Base-by-base conservation (phyloP, 2,329 filamentous ascomycete genomes). In the Lithohypha guttulata region DNA sequence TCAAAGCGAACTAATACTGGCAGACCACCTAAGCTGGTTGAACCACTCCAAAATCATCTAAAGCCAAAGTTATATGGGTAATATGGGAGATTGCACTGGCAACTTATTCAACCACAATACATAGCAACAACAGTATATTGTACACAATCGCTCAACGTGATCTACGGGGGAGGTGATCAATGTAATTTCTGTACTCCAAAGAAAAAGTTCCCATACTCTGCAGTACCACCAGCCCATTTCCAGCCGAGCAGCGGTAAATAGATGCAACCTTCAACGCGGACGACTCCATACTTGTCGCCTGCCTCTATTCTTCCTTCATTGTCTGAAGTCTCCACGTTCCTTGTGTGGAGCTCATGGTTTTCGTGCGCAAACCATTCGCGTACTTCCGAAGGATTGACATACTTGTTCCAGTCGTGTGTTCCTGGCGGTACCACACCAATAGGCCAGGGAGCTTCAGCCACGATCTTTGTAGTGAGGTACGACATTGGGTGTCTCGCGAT, bases 321-420 rank as follows among this genome's bases (percentile, higher is more conserved):
- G 21, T 30, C 28, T 14, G 4, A 20, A 55, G 41, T 13, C 48
- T 48, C 32, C 48, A 44, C 15, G 50, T 49, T 52, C 17, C 49
- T 44, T 18, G 26, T 10, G 14, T 11, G 18, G 19, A 11, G 7
- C 34, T 13, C 73, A 57, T 72, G 68, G 1, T 58, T 62, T 50
- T 71, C 65, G 54, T 63, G 42, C 1, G 55, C 60, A 15, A 55
- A 57, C 25, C 57, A 49, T 11, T 47, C 56, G 49, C 61, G 57
- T 56, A 93, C 59, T 68, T 96, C 89, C 10, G 74, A 68, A 47
- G 84, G 82, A 56, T 95, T 91, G 50, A 98, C 79, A 63, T 96
- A 98, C 65, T 96, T 93, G 46, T 71, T 70, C 91, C 91, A 98
- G 59, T 95, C 86, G 63, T 98, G 91, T 32, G 91, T 98, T 2